Conservation (phyloP, 495 filamentous ascomycete species). For the Talaromyces wortmannii region DNA sequence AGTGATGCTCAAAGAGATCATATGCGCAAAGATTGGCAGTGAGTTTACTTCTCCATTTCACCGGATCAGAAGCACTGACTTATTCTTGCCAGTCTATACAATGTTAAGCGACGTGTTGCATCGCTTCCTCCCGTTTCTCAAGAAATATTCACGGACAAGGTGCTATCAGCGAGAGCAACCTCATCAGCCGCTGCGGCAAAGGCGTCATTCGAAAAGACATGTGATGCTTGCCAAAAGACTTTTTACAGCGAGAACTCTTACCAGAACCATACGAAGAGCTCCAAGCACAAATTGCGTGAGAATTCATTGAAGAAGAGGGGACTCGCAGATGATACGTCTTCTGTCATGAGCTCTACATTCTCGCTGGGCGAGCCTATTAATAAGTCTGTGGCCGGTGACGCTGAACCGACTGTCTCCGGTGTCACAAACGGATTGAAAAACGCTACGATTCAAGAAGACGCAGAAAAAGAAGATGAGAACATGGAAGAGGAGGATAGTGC, state of each 20-base stretch:
- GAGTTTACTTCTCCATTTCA: conserved; percentile 25
- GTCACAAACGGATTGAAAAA: conserved; percentile 75
- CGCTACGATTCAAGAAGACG: conserved; percentile 55
- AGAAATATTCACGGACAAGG: conserved; percentile 93
- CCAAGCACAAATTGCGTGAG: conserved; percentile 76
- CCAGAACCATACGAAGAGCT: conserved; percentile 84
- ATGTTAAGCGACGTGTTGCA: conserved; percentile 91
- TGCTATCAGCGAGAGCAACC: conserved; percentile 82
- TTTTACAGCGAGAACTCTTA: conserved; percentile 97
- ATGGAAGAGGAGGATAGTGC: conserved; percentile 22
- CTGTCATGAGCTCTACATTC: conserved; percentile 84
- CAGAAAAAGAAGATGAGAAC: conserved; percentile 26
- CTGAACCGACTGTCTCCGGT: conserved; percentile 67
- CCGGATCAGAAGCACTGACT: not conserved
- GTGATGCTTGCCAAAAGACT: conserved; percentile 78
- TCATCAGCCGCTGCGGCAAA: conserved; percentile 78
- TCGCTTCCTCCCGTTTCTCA: conserved; percentile 87
- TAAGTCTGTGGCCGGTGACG: conserved; percentile 39
- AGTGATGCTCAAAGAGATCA: conserved; percentile 90
- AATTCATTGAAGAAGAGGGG: conserved; percentile 35
- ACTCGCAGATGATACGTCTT: conserved; percentile 61
- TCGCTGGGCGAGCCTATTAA: conserved; percentile 77
- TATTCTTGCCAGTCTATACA: conserved; percentile 65
- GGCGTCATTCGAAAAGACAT: conserved; percentile 81
- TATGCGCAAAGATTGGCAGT: conserved; percentile 99